phyloP scores from a whole-genome alignment of 805 yeast species.

The Metschnikowia vanudenii region DNA sequence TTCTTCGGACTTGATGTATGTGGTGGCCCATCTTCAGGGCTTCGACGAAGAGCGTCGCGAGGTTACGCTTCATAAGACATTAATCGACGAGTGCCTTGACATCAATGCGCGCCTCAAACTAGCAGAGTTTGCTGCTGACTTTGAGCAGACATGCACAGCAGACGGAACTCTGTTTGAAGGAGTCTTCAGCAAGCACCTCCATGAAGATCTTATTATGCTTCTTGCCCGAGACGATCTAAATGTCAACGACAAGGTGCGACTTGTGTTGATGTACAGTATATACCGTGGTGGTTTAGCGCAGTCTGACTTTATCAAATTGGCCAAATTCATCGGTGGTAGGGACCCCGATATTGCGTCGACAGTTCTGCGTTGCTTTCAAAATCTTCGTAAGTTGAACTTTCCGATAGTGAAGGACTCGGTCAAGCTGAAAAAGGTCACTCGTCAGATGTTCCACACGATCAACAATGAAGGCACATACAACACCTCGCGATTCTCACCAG shows the following conservation, averaged over 20 bases:
- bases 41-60: slow-evolving; percentile 66
- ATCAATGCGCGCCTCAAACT: slow-evolving; percentile 56
- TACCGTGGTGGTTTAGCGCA: slow-evolving; percentile 80
- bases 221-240: slow-evolving; percentile 50
- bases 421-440: slow-evolving; percentile 44
- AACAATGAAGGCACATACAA: slow-evolving; percentile 52
- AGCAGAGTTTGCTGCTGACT: slow-evolving; percentile 68
- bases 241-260: slow-evolving; percentile 68
- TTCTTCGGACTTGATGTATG: slow-evolving; percentile 70
- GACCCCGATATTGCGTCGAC: slow-evolving; percentile 53
- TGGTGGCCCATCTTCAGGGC: slow-evolving; percentile 67
- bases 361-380: slow-evolving; percentile 48
- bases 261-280: slow-evolving; percentile 70
- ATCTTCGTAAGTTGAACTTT: slow-evolving; percentile 52
- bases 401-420: slow-evolving; percentile 46
- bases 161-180: slow-evolving; percentile 72
- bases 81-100: slow-evolving; percentile 64
- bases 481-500: slow-evolving; percentile 74
- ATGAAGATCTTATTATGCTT: slow-evolving; percentile 58
- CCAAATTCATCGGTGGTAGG: slow-evolving; percentile 49
- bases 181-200: slow-evolving; percentile 53
- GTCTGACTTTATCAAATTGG: slow-evolving; percentile 67
- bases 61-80: slow-evolving; percentile 55
- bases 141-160: slow-evolving; percentile 81
- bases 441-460: slow-evolving; percentile 56